A percentile compares a stretch with the other conserved stretches of the same genome.
phyloP scores from a whole-genome alignment of 2,329 filamentous ascomycete species.

The Ustulina deusta region DNA sequence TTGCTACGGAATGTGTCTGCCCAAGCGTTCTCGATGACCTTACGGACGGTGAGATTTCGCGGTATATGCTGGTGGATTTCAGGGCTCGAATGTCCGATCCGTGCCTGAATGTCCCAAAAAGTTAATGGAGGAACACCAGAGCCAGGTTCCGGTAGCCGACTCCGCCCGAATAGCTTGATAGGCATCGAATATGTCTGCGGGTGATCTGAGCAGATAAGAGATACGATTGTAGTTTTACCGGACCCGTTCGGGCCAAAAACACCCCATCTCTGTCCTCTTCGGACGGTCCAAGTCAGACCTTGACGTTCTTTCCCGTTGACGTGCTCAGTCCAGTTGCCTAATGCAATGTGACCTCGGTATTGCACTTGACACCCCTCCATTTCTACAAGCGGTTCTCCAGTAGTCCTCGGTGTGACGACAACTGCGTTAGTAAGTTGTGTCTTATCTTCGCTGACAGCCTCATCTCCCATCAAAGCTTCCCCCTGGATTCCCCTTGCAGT shows the following conservation, averaged over 20 bases:
- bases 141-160: conserved; percentile 79
- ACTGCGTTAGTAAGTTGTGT: conserved; percentile 29
- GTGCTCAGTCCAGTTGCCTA: conserved; percentile 82
- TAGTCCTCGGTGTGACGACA: conserved; percentile 34
- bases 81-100: conserved; percentile 92
- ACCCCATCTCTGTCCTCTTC: conserved; percentile 87
- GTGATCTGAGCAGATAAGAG: conserved; percentile 93
- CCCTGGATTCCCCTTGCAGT: conserved; percentile 56
- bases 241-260: conserved; percentile 95
- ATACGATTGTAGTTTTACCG: conserved; percentile 94
- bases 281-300: conserved; percentile 86
- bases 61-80: conserved; percentile 96
- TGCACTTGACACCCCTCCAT: conserved; percentile 87
- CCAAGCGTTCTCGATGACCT: conserved; percentile 87
- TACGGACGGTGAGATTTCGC: conserved; percentile 76
- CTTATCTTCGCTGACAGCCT: conserved; percentile 41
- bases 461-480: conserved; percentile 51
- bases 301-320: conserved; percentile 61
- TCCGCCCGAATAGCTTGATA: conserved; percentile 85
- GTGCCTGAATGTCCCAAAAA: conserved; percentile 90
- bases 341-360: conserved; percentile 80
- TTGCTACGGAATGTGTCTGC: conserved; percentile 84
- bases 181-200: conserved; percentile 93
- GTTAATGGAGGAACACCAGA: conserved; percentile 77
- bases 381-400: conserved; percentile 81